These are phyloP conservation scores for Auxenochlorella pyrenoidosa DNA, from an alignment of 139 green algal species.

Conservation along the genomic window DNA sequence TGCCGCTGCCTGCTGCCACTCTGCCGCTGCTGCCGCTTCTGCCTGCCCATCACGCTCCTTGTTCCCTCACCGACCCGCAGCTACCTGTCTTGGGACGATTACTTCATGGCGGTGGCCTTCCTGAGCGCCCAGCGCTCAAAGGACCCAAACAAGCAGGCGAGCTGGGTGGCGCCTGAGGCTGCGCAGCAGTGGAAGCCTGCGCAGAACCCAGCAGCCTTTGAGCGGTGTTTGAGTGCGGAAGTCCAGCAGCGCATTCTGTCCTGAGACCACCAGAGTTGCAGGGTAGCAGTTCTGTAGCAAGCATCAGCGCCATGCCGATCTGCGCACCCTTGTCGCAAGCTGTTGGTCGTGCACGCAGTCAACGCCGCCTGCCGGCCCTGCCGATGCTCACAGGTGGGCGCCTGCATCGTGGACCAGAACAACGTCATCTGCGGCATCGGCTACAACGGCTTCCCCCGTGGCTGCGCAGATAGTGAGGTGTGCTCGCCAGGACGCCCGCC, in stretches of 20 bases:
- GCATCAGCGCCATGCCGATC: too few species aligned
- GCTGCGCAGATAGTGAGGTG: slow-evolving; percentile 80
- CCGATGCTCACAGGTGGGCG: slow-evolving; percentile 73
- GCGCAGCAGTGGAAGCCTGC: too few species aligned
- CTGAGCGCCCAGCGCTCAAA: slow-evolving; percentile 94
- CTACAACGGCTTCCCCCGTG: slow-evolving; percentile 99
- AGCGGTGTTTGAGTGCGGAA: too few species aligned
- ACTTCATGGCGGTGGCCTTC: slow-evolving; percentile 99
- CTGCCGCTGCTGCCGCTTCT: neutral
- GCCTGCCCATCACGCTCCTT: neutral
- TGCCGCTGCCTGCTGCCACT: neutral
- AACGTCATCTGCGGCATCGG: slow-evolving; percentile 98
- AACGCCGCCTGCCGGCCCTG: neutral
- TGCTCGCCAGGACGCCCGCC: too few species aligned
- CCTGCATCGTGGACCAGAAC: slow-evolving; percentile 85
- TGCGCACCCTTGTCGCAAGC: too few species aligned
- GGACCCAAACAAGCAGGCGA: slow-evolving; percentile 97
- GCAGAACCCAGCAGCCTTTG: too few species aligned
- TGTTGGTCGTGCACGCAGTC: neutral
- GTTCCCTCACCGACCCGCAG: slow-evolving; percentile 51
- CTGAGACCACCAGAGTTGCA: too few species aligned
- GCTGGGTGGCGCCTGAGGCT: neutral
- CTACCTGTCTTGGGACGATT: slow-evolving; percentile 97
- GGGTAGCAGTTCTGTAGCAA: too few species aligned
- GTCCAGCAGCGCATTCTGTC: too few species aligned